Percentiles rank a stretch among this genome's conserved stretches.
These are phyloP conservation scores for Cladosporium sp. DNA, from an alignment of 2,329 filamentous ascomycete species.

Conservation along the genomic window DNA sequence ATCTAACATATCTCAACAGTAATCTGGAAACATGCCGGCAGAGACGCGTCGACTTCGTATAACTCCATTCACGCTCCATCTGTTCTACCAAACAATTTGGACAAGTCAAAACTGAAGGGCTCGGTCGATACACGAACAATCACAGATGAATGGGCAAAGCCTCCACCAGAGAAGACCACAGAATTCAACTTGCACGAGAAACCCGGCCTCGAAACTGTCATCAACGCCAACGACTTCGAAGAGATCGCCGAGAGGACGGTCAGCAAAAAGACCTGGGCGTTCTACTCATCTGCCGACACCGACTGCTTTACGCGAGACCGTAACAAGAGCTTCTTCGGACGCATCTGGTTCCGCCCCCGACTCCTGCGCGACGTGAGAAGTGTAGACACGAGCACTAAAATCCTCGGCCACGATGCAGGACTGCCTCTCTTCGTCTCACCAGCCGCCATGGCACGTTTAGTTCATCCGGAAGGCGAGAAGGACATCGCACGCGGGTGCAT, in stretches of 20 bases:
- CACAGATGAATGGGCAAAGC: constrained; percentile 32
- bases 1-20: constrained; percentile 34
- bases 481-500: constrained; percentile 36
- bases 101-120: constrained; percentile 43
- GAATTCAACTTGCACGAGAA: constrained; percentile 39
- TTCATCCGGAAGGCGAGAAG: constrained; percentile 41
- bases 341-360: constrained; percentile 51
- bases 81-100: constrained; percentile 45
- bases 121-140: constrained; percentile 31
- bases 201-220: constrained; percentile 48
- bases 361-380: constrained; percentile 43
- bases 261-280: constrained; percentile 44
- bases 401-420: constrained; percentile 35
- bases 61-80: constrained; percentile 52
- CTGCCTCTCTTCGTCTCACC: constrained; percentile 42
- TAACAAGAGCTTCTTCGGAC: constrained; percentile 45
- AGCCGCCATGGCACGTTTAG: constrained; percentile 40
- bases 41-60: constrained; percentile 56
- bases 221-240: constrained; percentile 51
- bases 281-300: constrained; percentile 54
- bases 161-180: constrained; percentile 32
- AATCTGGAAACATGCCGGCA: constrained; percentile 54
- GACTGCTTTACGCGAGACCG: constrained; percentile 49
- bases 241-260: constrained; percentile 40
- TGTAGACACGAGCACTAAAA: constrained; percentile 37